Conservation (phyloP, 345 rosid genomes). For the Salix viminalis region DNA sequence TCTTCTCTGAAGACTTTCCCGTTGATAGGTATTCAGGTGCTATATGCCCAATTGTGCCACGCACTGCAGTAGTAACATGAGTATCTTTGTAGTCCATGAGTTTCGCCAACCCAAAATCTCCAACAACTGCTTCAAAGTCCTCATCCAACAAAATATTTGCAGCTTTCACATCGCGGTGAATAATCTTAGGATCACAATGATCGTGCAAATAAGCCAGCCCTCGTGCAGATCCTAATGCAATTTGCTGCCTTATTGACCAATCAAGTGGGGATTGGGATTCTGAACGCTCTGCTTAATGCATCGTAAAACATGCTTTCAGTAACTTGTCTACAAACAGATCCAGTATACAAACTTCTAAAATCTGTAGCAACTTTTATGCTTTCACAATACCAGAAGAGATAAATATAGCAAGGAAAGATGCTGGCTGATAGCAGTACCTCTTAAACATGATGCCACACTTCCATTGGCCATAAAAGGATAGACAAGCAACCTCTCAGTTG, state of each 20-base stretch:
- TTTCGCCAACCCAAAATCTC: conserved; percentile 92
- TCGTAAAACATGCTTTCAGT: background rate
- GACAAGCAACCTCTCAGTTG: conserved; percentile 84
- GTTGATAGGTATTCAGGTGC: conserved; percentile 94
- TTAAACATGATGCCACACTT: conserved; percentile 90
- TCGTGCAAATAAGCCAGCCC: conserved; percentile 93
- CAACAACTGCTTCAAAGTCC: conserved; percentile 92
- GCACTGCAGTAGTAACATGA: conserved; percentile 91
- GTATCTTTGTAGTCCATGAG: conserved; percentile 90
- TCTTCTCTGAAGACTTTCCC: conserved; percentile 92
- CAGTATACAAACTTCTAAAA: background rate
- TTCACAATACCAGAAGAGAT: background rate
- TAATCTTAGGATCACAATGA: conserved; percentile 90
- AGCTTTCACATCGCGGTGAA: conserved; percentile 95
- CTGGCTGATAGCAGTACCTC: conserved; percentile 46
- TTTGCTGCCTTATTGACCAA: conserved; percentile 68
- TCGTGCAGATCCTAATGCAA: conserved; percentile 81
- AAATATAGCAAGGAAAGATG: background rate
- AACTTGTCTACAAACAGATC: background rate
- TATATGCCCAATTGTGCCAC: conserved; percentile 97
- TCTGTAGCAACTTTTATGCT: background rate
- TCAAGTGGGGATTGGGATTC: conserved; percentile 49
- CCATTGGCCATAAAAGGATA: conserved; percentile 90
- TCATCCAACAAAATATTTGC: conserved; percentile 91
- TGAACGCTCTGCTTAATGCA: conserved; percentile 45